Conservation (phyloP, 2,329 filamentous ascomycete species). For the Coniochaeta sp. region DNA sequence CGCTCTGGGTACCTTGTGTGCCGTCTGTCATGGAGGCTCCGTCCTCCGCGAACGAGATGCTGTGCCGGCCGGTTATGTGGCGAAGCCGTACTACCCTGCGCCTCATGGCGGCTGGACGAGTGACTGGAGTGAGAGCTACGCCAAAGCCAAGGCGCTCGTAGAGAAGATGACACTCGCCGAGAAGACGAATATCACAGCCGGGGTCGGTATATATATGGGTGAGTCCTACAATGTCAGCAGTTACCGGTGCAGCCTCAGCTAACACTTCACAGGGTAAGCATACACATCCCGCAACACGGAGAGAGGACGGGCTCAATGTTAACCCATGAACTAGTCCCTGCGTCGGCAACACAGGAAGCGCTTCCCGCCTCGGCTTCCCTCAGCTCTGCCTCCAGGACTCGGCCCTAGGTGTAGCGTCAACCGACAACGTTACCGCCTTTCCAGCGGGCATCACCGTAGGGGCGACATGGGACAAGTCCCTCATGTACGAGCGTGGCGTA, state of each 20-base stretch:
- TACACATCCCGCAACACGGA: not conserved
- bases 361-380: slow-evolving; percentile 62
- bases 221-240: slow-evolving; percentile 7
- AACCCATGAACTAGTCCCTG: slow-evolving; percentile 42
- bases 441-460: slow-evolving; percentile 72
- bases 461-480: slow-evolving; percentile 66
- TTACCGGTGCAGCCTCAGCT: not conserved
- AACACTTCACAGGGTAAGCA: slow-evolving; percentile 9
- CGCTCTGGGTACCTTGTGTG: slow-evolving; percentile 6
- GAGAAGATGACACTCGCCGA: slow-evolving; percentile 72
- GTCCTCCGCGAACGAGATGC: slow-evolving; percentile 17
- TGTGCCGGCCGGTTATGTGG: slow-evolving; percentile 29
- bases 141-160: slow-evolving; percentile 61
- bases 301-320: slow-evolving; percentile 5
- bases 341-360: slow-evolving; percentile 70
- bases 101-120: slow-evolving; percentile 65
- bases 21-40: slow-evolving; percentile 12
- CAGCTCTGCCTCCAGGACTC: slow-evolving; percentile 67
- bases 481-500: slow-evolving; percentile 62
- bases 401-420: slow-evolving; percentile 63
- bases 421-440: slow-evolving; percentile 70
- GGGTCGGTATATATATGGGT: slow-evolving; percentile 67
- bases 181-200: slow-evolving; percentile 71
- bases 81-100: slow-evolving; percentile 63
- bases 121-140: slow-evolving; percentile 64